phyloP scores from a whole-genome alignment of 768 basidiomycete species.

The Leccinum fibrillosum region DNA sequence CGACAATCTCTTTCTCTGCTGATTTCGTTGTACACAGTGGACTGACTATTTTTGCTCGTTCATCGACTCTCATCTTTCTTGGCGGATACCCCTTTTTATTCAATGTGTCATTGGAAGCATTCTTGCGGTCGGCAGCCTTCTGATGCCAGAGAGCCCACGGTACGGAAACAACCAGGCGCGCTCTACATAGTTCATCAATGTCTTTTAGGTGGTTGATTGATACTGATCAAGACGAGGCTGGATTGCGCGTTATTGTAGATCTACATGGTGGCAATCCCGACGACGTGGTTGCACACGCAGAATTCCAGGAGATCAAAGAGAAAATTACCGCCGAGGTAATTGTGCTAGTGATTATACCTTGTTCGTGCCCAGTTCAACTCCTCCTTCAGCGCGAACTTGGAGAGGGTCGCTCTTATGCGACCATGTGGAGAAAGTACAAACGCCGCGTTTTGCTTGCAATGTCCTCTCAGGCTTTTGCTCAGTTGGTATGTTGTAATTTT shows the following conservation, averaged over 20 bases:
- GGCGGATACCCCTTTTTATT: slow-evolving; percentile 85
- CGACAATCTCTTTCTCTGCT: background rate
- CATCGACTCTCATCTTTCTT: slow-evolving; percentile 81
- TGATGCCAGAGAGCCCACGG: slow-evolving; percentile 91
- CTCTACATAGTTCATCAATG: slow-evolving; percentile 2
- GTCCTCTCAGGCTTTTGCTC: slow-evolving; percentile 95
- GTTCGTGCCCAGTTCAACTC: background rate
- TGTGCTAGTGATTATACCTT: background rate
- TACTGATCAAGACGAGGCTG: slow-evolving; percentile 76
- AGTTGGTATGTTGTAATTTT: slow-evolving; percentile 60
- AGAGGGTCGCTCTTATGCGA: slow-evolving; percentile 69
- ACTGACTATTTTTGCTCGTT: slow-evolving; percentile 92
- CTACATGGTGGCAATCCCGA: slow-evolving; percentile 79
- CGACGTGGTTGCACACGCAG: slow-evolving; percentile 66
- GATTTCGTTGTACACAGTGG: slow-evolving; percentile 53
- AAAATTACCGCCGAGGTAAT: slow-evolving; percentile 67
- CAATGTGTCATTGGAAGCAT: slow-evolving; percentile 86
- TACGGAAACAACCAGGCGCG: slow-evolving; percentile 26
- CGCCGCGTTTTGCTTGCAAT: slow-evolving; percentile 88
- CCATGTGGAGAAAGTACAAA: slow-evolving; percentile 87
- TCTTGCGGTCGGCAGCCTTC: slow-evolving; percentile 71
- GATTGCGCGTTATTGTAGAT: slow-evolving; percentile 83
- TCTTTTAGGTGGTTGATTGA: slow-evolving; percentile 81
- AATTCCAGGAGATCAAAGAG: slow-evolving; percentile 88
- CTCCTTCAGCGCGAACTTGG: slow-evolving; percentile 64